Evolutionary conservation across 192 early-diverging fungal genomes (phyloP).

Genomic region (Entrophospora sp.): DNA sequence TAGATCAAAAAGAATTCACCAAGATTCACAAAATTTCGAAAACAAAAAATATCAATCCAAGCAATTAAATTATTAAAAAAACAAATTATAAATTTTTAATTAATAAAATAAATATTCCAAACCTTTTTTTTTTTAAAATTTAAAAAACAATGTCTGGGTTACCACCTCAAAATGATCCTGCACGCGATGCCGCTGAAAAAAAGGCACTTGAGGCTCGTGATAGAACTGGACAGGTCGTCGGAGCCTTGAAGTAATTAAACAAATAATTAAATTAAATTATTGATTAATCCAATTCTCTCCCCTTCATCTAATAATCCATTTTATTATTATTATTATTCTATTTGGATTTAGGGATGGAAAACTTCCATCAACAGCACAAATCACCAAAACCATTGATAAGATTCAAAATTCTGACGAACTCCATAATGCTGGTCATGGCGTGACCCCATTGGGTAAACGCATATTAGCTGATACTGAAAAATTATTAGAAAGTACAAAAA

Average conservation of each 20-base stretch:
- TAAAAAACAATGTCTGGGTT: too few species aligned
- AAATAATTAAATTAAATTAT: too few species aligned
- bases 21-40: too few species aligned
- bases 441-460: conserved; percentile 40
- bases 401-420: conserved; percentile 27
- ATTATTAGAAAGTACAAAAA: conserved; percentile 27
- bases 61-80: too few species aligned
- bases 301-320: neutral
- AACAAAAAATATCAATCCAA: too few species aligned
- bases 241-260: neutral
- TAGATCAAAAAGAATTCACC: too few species aligned
- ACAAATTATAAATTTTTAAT: too few species aligned
- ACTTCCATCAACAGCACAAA: conserved; percentile 35
- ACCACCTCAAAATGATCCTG: neutral
- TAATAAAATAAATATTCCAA: too few species aligned
- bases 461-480: conserved; percentile 34
- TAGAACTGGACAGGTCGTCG: neutral
- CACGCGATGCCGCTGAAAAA: neutral
- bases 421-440: conserved; percentile 18
- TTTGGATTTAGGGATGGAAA: conserved; percentile 25
- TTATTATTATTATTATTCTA: neutral
- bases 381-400: conserved; percentile 28
- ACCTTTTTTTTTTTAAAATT: too few species aligned
- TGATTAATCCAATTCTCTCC: neutral
- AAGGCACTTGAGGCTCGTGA: neutral